These are phyloP conservation scores for Reutealis trisperma DNA, from an alignment of 345 rosid genomes.

Conservation along the genomic window DNA sequence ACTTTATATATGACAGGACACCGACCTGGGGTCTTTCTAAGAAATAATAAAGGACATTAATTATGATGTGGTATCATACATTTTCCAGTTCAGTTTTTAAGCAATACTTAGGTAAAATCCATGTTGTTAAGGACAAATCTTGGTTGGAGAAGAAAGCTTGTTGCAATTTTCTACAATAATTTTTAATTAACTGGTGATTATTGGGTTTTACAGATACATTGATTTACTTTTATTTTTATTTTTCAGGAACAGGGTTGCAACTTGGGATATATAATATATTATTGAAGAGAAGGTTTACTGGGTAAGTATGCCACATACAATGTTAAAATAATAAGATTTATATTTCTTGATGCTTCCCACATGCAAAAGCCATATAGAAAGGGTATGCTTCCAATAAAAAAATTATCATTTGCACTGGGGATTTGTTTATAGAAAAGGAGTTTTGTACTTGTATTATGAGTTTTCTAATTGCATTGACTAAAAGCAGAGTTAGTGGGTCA, in stretches of 20 bases:
- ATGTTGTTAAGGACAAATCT: constrained; percentile 27
- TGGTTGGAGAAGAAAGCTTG: constrained; percentile 11
- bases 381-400: neutral
- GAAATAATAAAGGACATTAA: neutral
- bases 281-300: constrained; percentile 25
- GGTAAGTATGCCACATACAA: constrained; percentile 17
- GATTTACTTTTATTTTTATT: neutral
- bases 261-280: constrained; percentile 12
- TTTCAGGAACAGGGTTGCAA: constrained; percentile 21
- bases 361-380: constrained; percentile 25
- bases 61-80: neutral
- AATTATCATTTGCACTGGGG: neutral
- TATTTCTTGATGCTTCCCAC: constrained; percentile 33
- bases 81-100: neutral
- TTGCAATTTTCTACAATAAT: neutral
- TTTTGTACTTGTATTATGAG: neutral
- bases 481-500: neutral
- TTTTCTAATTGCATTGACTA: constrained; percentile 15
- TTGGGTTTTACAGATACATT: constrained; percentile 18
- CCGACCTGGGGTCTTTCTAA: constrained; percentile 1
- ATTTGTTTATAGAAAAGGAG: neutral
- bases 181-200: neutral
- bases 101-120: constrained; percentile 8
- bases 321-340: neutral
- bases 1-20: constrained; percentile 9